Base-by-base conservation (phyloP, 1,139 yeast species). In the Tardiomyces digboiensis region DNA sequence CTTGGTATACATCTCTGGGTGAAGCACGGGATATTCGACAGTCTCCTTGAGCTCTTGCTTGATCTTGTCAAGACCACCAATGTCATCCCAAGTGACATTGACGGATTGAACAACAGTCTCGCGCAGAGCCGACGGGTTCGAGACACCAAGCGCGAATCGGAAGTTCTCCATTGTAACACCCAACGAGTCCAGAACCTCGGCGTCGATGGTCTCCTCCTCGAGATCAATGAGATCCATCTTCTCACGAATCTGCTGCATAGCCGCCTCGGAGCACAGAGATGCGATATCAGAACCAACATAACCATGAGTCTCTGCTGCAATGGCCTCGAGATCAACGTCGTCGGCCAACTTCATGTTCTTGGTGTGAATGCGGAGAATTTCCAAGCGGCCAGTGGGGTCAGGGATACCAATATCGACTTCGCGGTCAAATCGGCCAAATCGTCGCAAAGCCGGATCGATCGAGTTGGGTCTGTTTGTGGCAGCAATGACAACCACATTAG, bases 131-230 rank as follows among this genome's bases (percentile, higher is more conserved):
- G 97, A 87, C 66, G 99, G 99, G 67, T 93, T 93, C 55, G 97
- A 88, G 71, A 87, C 88, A 64, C 97, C 97, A 48, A 93, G 77
- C 6, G 99, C 98, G 61, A 91, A 91, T 71, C 93, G 81, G 73
- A 93, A 93, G 77, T 93, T 91, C 56, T 93, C 98, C 97, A 89
- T 91, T 29, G 98, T 89, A 49, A 93, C 98, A 50, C 98, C 98
- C 56, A 93, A 75, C 29, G 96, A 86, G 66, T 91, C 96, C 62
- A 93, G 78, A 33, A 91, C 83, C 71, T 93, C 98, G 37, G 98
- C 97, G 64, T 89, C 98, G 58, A 93, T 91, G 55, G 94, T 93
- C 53, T 93, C 98, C 68, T 91, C 97, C 53, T 93, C 98, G 57
- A 93, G 75, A 64, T 93, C 98, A 57, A 93, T 93, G 55, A 91